Base-by-base conservation (phyloP, 108 stramenopile species). In the Asterionellopsis glacialis region DNA sequence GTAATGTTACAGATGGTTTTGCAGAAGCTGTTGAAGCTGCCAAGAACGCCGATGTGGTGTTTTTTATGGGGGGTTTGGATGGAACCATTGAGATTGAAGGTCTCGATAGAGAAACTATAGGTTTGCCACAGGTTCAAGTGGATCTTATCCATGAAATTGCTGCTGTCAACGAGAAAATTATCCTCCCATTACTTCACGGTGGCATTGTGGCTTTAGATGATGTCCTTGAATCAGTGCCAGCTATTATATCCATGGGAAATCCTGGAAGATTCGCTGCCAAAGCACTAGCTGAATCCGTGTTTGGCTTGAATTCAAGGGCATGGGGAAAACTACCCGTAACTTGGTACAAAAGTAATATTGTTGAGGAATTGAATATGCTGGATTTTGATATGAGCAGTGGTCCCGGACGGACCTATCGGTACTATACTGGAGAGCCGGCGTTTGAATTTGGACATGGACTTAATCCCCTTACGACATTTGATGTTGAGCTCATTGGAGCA, bases 221-320 rank as follows among this genome's bases (percentile, higher is more conserved):
- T 33, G 23, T 38, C 10, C 19, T 53, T 15, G 10, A 61, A 18
- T 51, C 44, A 10, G 55, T 61, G 14, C 26, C 50, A 11, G 72
- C 65, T 10, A 67, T 73, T 51, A 0, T 73, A 15, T 57, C 72
- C 13, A 50, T 66, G n/a, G 52, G 68, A n/a, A 53, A 69, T 41
- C 60, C 60, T 10, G 60, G 60, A 14, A 42, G 44, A 26, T 39
- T 13, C 22, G 68, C 60, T 13, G 68, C 60, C 18, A 38, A 41
- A 45, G 80, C 80, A 1, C 25, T 81, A 14, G 72, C 75, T 0
- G 40, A 55, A 18, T 67, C 71, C 11, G 44, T 81, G 16, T 81
- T 64, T 55, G 80, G 80, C 5, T 76, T 74, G 60, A 76, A 77
- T 70, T n/a, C n/a, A n/a, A n/a, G n/a, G n/a, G 75, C 75, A 15